Base-by-base conservation (phyloP, 2,329 filamentous ascomycete genomes). In the Phaeosphaeriaceae sp. region DNA sequence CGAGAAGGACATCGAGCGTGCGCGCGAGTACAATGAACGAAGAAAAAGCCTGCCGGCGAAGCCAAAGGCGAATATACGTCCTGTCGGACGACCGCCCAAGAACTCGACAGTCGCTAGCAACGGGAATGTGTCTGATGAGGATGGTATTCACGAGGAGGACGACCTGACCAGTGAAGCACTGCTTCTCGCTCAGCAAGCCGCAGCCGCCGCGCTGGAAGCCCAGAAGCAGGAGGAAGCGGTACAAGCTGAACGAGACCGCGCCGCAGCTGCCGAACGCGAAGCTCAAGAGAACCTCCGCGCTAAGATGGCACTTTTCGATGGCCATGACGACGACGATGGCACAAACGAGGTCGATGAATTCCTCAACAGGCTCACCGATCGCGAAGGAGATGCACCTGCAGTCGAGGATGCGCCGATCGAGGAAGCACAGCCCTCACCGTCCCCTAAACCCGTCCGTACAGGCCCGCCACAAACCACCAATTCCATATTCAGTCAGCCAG, bases 221-320 rank as follows among this genome's bases (percentile, higher is more conserved):
- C 63, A 65, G 49, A 50, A 54, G 21, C 65, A 60, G 42, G 64
- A 69, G 7, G 67, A 71, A 25, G 65, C 63, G 48, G 65, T 69
- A 44, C 65, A 58, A 40, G 57, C 55, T 49, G 63, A 70, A 50
- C 62, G 58, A 45, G 57, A 55, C 45, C 60, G 63, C 11, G 65
- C 62, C 19, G 62, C 51, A 21, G 66, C 65, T 19, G 70, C 69
- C n/a, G 69, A 67, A 20, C 54, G 57, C n/a, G 70, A 76, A 61
- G 73, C 63, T 1, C 68, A 75, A 54, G 73, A 76, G 45, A 78
- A 77, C 48, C 55, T 74, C 19, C 67, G 67, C 9, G 71, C 74
- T 3, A 78, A 77, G 55, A 67, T 77, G 61, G 70, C 66, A 2
- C 61, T 76, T 3, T 70, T 70, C 33, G 69, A 75, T 21, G 74